Evolutionary conservation across 2,329 filamentous ascomycete species (phyloP).

Genomic region (Cordyceps cicadae): DNA sequence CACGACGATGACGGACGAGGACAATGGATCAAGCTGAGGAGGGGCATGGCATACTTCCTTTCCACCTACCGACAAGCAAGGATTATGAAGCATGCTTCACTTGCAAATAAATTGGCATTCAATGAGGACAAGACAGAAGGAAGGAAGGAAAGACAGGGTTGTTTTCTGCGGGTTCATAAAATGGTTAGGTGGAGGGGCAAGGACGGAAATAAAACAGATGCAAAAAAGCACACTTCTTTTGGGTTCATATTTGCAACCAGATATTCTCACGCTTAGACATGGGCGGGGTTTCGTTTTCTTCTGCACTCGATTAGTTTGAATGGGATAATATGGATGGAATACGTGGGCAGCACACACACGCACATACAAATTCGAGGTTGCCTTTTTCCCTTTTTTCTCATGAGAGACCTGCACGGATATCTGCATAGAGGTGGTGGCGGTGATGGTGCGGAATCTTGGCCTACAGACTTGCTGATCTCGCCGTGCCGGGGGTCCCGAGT

Average conservation of each 20-base stretch:
- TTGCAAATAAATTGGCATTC: background rate
- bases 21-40: background rate
- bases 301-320: background rate
- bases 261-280: constrained; percentile 11
- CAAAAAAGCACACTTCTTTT: background rate
- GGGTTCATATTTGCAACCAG: constrained; percentile 11
- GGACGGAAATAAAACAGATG: background rate
- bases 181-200: background rate
- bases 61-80: background rate
- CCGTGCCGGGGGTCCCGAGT: background rate
- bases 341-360: background rate
- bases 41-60: background rate
- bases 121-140: background rate
- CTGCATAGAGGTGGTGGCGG: background rate
- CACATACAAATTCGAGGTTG: background rate
- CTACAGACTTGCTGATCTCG: background rate
- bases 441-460: background rate
- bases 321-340: constrained; percentile 3
- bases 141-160: background rate
- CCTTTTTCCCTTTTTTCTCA: background rate
- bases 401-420: background rate
- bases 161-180: background rate
- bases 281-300: background rate
- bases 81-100: background rate
- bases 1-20: background rate